Evolutionary conservation across 1,284 basidiomycete genomes (phyloP).

Genomic region (Rhodotorula sp.): DNA sequence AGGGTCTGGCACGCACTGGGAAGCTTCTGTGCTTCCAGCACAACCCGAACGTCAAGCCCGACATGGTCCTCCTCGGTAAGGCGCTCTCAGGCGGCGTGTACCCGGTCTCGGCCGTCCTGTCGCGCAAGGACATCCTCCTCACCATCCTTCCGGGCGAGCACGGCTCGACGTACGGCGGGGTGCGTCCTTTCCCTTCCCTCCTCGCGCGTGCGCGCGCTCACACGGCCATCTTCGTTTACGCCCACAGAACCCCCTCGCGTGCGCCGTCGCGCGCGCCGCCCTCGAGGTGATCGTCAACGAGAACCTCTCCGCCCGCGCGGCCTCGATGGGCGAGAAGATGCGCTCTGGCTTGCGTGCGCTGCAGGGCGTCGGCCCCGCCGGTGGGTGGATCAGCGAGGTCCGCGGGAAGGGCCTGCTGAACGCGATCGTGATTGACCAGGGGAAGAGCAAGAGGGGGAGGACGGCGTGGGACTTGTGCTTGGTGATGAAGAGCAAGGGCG

Average conservation of each 20-base stretch:
- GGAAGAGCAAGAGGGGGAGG: conserved; percentile 69
- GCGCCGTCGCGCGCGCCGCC: conserved; percentile 89
- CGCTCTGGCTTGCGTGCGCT: conserved; percentile 63
- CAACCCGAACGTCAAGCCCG: conserved; percentile 78
- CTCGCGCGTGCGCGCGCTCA: conserved; percentile 61
- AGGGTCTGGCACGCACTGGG: conserved; percentile 81
- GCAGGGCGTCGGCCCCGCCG: conserved; percentile 34
- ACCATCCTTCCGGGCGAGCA: conserved; percentile 97
- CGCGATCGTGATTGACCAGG: conserved; percentile 90
- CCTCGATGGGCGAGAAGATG: conserved; percentile 78
- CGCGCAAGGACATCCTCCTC: conserved; percentile 87
- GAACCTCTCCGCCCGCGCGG: conserved; percentile 75
- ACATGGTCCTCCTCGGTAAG: conserved; percentile 92
- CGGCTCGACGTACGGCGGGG: conserved; percentile 54
- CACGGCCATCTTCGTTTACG: conserved; percentile 78
- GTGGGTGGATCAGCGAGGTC: conserved; percentile 45
- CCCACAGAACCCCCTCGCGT: conserved; percentile 93
- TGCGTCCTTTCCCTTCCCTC: not conserved
- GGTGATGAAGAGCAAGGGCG: conserved; percentile 77
- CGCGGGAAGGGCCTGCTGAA: conserved; percentile 74
- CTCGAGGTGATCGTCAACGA: conserved; percentile 86
- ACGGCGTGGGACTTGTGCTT: conserved; percentile 96
- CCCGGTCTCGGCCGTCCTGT: conserved; percentile 87
- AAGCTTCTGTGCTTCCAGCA: conserved; percentile 86
- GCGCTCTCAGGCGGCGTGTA: conserved; percentile 88